Evolutionary conservation across 2,329 filamentous ascomycete genomes (phyloP).

Genomic region (Cercospora zeina): DNA sequence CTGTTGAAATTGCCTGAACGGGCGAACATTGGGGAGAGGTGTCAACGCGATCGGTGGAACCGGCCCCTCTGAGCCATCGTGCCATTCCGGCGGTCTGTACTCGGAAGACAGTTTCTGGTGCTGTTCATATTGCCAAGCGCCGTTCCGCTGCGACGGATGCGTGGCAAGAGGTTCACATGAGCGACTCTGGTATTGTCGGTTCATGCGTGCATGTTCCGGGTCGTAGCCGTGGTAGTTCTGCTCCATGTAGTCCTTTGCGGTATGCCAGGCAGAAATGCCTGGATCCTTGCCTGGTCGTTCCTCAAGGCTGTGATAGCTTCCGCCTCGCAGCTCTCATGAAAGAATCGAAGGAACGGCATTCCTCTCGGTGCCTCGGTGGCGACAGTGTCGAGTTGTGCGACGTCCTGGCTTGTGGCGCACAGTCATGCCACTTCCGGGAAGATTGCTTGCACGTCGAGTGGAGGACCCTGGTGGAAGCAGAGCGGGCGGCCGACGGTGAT

Average conservation of each 20-base stretch:
- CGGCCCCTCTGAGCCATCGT: constrained; percentile 16
- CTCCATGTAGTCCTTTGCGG: constrained; percentile 25
- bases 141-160: neutral
- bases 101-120: constrained; percentile 28
- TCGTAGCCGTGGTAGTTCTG: constrained; percentile 16
- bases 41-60: constrained; percentile 11
- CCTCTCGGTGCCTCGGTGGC: neutral
- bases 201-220: constrained; percentile 9
- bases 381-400: constrained; percentile 9
- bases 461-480: neutral
- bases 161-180: constrained; percentile 1
- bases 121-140: constrained; percentile 28
- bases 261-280: constrained; percentile 10
- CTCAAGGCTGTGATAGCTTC: neutral
- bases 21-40: constrained; percentile 6
- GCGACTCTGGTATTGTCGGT: constrained; percentile 8
- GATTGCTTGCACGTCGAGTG: constrained; percentile 9
- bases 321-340: constrained; percentile 5
- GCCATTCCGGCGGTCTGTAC: constrained; percentile 29
- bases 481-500: neutral
- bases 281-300: neutral
- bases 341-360: constrained; percentile 6
- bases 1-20: constrained; percentile 13
- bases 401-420: constrained; percentile 9
- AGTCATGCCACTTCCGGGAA: constrained; percentile 4